phyloP scores from a whole-genome alignment of 192 early-diverging fungal genomes.

The Tieghemiomyces parasiticus region DNA sequence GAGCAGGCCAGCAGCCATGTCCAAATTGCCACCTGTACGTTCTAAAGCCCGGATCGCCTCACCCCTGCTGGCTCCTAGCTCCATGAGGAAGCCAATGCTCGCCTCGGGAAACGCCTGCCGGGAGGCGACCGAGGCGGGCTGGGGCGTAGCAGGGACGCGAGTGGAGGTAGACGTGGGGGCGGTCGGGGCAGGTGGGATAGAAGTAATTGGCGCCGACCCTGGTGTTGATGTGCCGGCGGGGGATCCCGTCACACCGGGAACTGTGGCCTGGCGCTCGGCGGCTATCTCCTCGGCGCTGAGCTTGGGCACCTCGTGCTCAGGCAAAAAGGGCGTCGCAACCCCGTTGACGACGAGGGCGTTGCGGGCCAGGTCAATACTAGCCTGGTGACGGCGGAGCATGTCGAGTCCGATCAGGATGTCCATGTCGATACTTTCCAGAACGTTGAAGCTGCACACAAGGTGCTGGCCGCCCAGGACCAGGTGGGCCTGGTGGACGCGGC shows the following conservation, averaged over 20 bases:
- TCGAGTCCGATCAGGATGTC: constrained; percentile 91
- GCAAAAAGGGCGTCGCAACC: constrained; percentile 67
- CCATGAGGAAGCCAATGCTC: constrained; percentile 52
- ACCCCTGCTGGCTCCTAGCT: constrained; percentile 60
- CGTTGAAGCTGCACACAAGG: constrained; percentile 78
- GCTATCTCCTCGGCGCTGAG: constrained; percentile 19
- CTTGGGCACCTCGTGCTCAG: constrained; percentile 83
- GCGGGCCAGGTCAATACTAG: constrained; percentile 78
- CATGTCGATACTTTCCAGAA: constrained; percentile 85
- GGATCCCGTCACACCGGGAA: constrained; percentile 10
- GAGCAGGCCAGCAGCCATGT: constrained; percentile 72
- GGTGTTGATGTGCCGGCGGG: too few relatives aligned
- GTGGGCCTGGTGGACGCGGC: constrained; percentile 81
- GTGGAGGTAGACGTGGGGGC: neutral
- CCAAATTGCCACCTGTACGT: constrained; percentile 64
- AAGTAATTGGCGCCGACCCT: too few relatives aligned
- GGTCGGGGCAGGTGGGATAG: too few relatives aligned
- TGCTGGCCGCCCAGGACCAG: constrained; percentile 67
- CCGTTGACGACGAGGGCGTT: constrained; percentile 69
- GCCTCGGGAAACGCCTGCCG: constrained; percentile 35
- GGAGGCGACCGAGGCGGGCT: constrained; percentile 15
- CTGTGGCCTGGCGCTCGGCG: constrained; percentile 9
- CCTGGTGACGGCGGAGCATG: constrained; percentile 86
- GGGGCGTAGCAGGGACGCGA: constrained; percentile 7
- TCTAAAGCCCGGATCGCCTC: constrained; percentile 71